Evolutionary conservation across 768 basidiomycete genomes (phyloP).

Genomic region (Auriculariales sp.): DNA sequence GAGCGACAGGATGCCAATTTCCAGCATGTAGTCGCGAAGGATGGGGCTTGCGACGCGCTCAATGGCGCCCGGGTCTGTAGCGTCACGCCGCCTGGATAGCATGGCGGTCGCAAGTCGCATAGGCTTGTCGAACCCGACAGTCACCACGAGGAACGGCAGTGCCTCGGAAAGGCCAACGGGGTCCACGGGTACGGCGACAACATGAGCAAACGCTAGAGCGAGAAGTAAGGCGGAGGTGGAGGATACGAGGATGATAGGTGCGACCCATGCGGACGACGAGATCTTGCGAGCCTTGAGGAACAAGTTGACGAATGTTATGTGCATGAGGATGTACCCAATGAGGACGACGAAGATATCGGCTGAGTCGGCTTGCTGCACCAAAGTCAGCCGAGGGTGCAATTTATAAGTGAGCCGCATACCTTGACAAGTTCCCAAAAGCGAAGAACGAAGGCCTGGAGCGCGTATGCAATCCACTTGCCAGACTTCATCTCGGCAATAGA

Average conservation of each 20-base stretch:
- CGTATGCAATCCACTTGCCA: conserved; percentile 83
- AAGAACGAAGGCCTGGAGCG: conserved; percentile 53
- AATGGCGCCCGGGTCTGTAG: conserved; percentile 76
- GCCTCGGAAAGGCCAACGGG: conserved; percentile 90
- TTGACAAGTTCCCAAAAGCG: conserved; percentile 81
- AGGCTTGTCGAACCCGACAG: conserved; percentile 96
- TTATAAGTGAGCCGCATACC: conserved; percentile 20
- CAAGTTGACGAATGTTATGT: conserved; percentile 83
- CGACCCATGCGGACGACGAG: conserved; percentile 61
- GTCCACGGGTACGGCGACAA: conserved; percentile 75
- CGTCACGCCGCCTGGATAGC: conserved; percentile 71
- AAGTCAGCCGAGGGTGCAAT: conserved; percentile 4
- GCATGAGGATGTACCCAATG: conserved; percentile 90
- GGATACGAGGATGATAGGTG: conserved; percentile 64
- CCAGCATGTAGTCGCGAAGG: conserved; percentile 84
- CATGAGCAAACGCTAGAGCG: conserved; percentile 61
- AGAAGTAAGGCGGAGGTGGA: conserved; percentile 74
- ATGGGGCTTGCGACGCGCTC: conserved; percentile 67
- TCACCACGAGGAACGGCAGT: conserved; percentile 93
- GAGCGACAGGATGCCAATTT: conserved; percentile 76
- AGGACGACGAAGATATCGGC: conserved; percentile 92
- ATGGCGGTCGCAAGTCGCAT: conserved; percentile 82
- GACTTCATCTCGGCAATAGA: conserved; percentile 62
- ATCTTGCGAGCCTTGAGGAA: conserved; percentile 79
- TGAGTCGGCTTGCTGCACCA: conserved; percentile 72